Percentiles rank a stretch among this genome's conserved stretches.
Evolutionary conservation across 768 basidiomycete genomes (phyloP).

Genomic region (Auricularia heimuer): DNA sequence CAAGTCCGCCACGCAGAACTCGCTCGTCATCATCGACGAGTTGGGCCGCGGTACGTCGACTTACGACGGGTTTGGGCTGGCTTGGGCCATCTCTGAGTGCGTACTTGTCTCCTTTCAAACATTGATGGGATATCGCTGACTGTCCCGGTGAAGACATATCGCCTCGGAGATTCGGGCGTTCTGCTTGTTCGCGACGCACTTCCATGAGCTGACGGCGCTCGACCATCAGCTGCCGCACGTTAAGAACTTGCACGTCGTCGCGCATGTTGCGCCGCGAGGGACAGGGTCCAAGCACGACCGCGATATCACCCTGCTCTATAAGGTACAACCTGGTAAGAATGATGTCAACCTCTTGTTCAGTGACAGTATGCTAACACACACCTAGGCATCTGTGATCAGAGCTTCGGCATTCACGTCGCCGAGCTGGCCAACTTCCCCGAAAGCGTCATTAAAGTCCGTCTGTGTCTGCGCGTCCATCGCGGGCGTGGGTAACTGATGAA

Average conservation of each 20-base stretch:
- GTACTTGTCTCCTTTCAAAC: slow-evolving; percentile 14
- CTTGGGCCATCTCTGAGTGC: slow-evolving; percentile 98
- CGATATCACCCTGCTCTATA: slow-evolving; percentile 76
- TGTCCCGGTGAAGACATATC: slow-evolving; percentile 56
- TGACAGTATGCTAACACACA: background rate
- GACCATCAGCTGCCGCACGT: slow-evolving; percentile 81
- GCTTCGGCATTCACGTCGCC: slow-evolving; percentile 97
- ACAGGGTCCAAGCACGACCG: slow-evolving; percentile 35
- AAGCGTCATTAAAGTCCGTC: slow-evolving; percentile 71
- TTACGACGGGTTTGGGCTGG: slow-evolving; percentile 94
- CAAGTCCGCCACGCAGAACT: slow-evolving; percentile 87
- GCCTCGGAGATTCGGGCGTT: slow-evolving; percentile 87
- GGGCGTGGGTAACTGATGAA: background rate
- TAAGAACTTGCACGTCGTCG: slow-evolving; percentile 91
- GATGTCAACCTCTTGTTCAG: background rate
- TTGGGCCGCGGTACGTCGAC: slow-evolving; percentile 95
- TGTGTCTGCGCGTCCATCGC: background rate
- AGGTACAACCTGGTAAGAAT: slow-evolving; percentile 62
- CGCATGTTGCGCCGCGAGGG: slow-evolving; percentile 60
- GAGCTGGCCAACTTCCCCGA: slow-evolving; percentile 97
- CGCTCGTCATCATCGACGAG: slow-evolving; percentile 95
- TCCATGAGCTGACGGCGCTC: slow-evolving; percentile 90
- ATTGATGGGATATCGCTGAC: background rate
- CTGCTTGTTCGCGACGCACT: slow-evolving; percentile 95
- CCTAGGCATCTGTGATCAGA: slow-evolving; percentile 86